Base-by-base conservation (phyloP, 106 monocot genomes). In the Ottelia alismoides region DNA sequence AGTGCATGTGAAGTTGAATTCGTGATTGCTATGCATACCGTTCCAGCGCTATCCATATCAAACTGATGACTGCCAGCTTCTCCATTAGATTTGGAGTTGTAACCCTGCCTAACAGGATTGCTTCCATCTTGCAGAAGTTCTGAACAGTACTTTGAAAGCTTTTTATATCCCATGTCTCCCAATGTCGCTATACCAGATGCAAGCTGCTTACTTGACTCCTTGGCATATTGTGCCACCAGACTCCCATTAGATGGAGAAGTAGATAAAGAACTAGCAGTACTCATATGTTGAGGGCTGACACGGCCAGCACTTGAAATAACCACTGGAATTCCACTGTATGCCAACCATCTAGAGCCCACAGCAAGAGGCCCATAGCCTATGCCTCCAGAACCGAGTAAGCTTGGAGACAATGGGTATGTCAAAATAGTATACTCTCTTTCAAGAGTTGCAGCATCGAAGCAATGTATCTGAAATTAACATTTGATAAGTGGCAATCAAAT, bases 391-490 rank as follows among this genome's bases (percentile, higher is more conserved):
- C 58, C 65, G 72, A 67, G 30, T 66, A 14, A 40, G 7, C 67
- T 48, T 1, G 59, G 44, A 60, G 63, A 55, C 56, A 78, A 60
- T 30, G 87, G 87, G 28, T 64, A 56, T 45, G 87, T 84, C 22
- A 93, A 72, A 65, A 87, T 70, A 25, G 83, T 84, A 68, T 93
- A 93, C 55, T 83, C 78, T 70, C 61, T 87, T 75, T 83, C 83
- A 21, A 93, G 47, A 20, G 79, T 93, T 52, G 73, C 69, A 59
- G 92, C 80, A 83, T 87, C 65, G 53, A 93, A 87, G 50, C 92
- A 93, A 68, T 87, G 87, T 66, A 93, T 73, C 92, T 87, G 87
- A 70, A 85, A n/a, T n/a, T n/a, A n/a, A n/a, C n/a, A n/a, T n/a
- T 22, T 24, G n/a, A n/a, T n/a, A n/a, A n/a, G n/a, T n/a, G n/a